Conservation (phyloP, 2,329 filamentous ascomycete genomes). For the Fusarium sp. region DNA sequence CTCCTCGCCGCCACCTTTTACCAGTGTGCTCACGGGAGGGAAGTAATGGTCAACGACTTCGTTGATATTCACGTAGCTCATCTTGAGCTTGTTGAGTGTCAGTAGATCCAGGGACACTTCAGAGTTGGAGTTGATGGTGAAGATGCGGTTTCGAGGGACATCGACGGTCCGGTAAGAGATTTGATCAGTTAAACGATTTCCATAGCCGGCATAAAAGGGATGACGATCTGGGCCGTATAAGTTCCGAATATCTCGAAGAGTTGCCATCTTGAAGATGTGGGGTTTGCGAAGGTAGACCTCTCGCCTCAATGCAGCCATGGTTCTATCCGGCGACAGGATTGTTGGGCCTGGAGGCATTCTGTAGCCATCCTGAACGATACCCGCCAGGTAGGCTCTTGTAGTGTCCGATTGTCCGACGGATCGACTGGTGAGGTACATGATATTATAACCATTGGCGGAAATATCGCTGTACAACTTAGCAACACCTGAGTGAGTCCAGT, state of each 20-base stretch:
- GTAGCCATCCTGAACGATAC: conserved; percentile 89
- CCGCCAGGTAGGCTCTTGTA: conserved; percentile 88
- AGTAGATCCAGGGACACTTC: conserved; percentile 93
- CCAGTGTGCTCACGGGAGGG: conserved; percentile 86
- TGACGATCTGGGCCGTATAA: conserved; percentile 82
- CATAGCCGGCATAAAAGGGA: conserved; percentile 97
- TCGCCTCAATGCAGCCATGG: conserved; percentile 89
- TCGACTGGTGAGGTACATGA: conserved; percentile 95
- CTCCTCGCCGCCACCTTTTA: conserved; percentile 90
- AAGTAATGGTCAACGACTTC: conserved; percentile 99
- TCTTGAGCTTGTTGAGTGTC: conserved; percentile 93
- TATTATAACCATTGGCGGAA: conserved; percentile 94
- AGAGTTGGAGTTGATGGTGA: conserved; percentile 98
- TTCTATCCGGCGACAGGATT: conserved; percentile 94
- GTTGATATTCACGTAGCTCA: conserved; percentile 96
- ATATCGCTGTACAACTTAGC: conserved; percentile 98
- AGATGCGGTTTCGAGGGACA: conserved; percentile 93
- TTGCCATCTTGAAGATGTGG: conserved; percentile 99
- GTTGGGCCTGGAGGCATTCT: conserved; percentile 89
- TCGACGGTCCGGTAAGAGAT: conserved; percentile 96
- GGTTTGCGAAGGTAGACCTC: conserved; percentile 97
- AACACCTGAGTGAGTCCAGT: conserved; percentile 97
- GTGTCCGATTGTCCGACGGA: conserved; percentile 94
- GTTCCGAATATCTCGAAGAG: conserved; percentile 90
- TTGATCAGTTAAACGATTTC: conserved; percentile 95